These are phyloP conservation scores for Apodospora peruviana DNA, from an alignment of 495 filamentous ascomycete species.

Conservation along the genomic window DNA sequence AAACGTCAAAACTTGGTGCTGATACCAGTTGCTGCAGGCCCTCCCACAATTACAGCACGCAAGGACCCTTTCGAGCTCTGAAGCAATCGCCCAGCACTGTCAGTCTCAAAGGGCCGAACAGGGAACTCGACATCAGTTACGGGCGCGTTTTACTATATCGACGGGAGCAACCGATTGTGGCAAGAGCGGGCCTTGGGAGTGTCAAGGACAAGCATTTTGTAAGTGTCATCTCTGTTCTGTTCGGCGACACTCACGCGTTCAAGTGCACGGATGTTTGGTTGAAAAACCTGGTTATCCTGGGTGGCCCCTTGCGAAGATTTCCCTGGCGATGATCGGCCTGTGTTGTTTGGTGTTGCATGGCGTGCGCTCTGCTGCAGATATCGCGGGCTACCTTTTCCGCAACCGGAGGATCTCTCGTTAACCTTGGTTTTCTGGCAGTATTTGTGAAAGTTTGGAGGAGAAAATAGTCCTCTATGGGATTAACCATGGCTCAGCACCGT, in stretches of 20 bases:
- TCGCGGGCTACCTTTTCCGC: background rate
- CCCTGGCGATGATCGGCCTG: conserved; percentile 15
- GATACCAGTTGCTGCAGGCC: background rate
- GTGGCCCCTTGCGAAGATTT: conserved; percentile 13
- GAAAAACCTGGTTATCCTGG: conserved; percentile 21
- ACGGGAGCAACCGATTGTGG: no score
- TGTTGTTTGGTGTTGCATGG: conserved; percentile 16
- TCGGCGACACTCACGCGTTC: conserved; percentile 1
- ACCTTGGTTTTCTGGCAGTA: background rate
- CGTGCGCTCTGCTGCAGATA: conserved; percentile 6
- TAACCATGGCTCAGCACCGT: conserved; percentile 35
- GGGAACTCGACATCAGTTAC: no score
- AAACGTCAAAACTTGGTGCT: background rate
- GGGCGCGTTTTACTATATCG: no score
- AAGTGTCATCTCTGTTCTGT: background rate
- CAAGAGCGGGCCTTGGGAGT: no score
- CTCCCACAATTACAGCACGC: background rate
- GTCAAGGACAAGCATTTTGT: conserved; percentile 1
- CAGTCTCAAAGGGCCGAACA: no score
- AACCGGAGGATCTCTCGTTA: conserved; percentile 4
- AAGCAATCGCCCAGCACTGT: no score
- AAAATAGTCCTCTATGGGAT: conserved; percentile 26
- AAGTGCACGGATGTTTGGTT: conserved; percentile 15
- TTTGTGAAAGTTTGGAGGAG: background rate
- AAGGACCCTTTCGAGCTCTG: background rate